Base-by-base conservation (phyloP, 768 basidiomycete species). In the Tulasnella sp. region DNA sequence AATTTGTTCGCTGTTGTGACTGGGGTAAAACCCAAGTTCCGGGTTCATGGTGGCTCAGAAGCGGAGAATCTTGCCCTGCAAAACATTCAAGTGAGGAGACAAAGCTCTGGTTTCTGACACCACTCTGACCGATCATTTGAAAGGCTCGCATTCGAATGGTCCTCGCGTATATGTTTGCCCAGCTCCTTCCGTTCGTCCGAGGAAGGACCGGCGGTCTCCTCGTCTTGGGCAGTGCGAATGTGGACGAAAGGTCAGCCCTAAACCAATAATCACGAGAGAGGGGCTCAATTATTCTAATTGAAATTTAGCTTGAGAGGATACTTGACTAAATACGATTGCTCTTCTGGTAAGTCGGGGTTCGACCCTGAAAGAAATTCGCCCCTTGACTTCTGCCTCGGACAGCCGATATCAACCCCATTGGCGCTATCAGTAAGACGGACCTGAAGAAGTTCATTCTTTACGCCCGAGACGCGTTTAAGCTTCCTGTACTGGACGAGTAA, bases 351-450 rank as follows among this genome's bases (percentile, higher is more conserved):
- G 56, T 38, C n/a, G n/a, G 7, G 31, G 4, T 48, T 58, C 34
- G 9, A 5, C 19, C 18, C n/a, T 24, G 16, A 8, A 34, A 48
- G 21, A n/a, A 36, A n/a, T 39, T 56, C 18, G 34, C 36, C 8
- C 6, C 34, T 56, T 10, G 52, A 46, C 44, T 76, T 27, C 27
- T 27, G n/a, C 27, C 84, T 38, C 36, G 9, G 21, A 81, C 84
- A 92, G 98, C 98, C 80, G 98, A 99, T 84, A 91, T 99, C 83
- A 99, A 99, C 85, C 98, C 98, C 3, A 99, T 99, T 80, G 98
- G 98, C 2, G 95, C 94, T 0, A 98, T 99, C 84, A 97, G 95
- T 85, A 99, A 99, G 86, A 96, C 96, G 0, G 98, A 99, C 85
- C 86, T 99, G 79, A 99, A 98, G 88, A 92, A 92, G 82, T 99